Evolutionary conservation across 371 early-diverging fungal genomes (phyloP).

Genomic region (Mortierella sp.): DNA sequence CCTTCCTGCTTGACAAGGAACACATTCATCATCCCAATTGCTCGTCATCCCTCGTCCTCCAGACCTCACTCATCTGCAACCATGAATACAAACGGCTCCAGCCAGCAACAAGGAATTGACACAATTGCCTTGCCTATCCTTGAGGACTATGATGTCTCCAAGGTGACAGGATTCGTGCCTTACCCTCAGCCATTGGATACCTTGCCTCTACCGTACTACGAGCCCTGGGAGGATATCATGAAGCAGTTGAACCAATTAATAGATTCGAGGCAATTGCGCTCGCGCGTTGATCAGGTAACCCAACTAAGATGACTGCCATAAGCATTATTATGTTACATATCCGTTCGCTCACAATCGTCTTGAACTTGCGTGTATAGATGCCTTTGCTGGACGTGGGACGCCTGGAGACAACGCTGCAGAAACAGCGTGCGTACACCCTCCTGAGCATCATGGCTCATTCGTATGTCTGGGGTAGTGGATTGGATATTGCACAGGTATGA

Average conservation of each 20-base stretch:
- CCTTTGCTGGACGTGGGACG: conserved; percentile 71
- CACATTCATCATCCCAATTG: too few species aligned
- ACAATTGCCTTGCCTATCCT: conserved; percentile 25
- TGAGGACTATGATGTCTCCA: conserved; percentile 38
- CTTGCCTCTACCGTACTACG: conserved; percentile 76
- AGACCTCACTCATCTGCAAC: background rate
- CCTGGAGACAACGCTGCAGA: conserved; percentile 68
- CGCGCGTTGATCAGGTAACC: conserved; percentile 71
- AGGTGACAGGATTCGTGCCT: conserved; percentile 31
- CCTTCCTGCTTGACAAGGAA: too few species aligned
- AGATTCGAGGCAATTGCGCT: conserved; percentile 77
- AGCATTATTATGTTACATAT: too few species aligned
- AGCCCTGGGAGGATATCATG: conserved; percentile 88
- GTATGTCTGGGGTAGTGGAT: conserved; percentile 86
- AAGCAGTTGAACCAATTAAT: conserved; percentile 78
- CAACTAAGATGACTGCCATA: too few species aligned
- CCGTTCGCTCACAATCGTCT: background rate
- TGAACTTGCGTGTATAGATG: conserved; percentile 57
- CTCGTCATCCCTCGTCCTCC: background rate
- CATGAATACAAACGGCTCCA: background rate
- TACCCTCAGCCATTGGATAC: conserved; percentile 71
- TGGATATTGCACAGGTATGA: conserved; percentile 57
- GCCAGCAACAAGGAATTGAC: background rate
- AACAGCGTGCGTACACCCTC: conserved; percentile 83
- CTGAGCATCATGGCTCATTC: conserved; percentile 87